Evolutionary conservation across 306 rosid species (phyloP).

Genomic region (Inga laurina): DNA sequence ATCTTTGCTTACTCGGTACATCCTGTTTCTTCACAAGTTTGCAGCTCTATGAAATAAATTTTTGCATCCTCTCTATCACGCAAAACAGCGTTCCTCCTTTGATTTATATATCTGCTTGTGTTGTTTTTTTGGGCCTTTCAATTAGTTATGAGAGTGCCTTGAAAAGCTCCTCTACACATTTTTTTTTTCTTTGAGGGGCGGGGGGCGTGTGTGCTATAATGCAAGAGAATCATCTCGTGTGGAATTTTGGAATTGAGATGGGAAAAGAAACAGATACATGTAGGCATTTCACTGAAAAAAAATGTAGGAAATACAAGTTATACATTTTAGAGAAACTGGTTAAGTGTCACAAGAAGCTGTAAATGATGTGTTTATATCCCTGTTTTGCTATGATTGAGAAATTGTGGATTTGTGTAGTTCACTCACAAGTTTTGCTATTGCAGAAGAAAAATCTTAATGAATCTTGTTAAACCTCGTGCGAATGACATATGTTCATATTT

Average conservation of each 20-base stretch:
- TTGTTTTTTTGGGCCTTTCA: too few species aligned
- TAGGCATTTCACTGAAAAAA: background rate
- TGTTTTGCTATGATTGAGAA: background rate
- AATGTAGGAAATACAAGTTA: background rate
- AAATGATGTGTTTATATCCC: background rate
- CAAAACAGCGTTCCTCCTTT: too few species aligned
- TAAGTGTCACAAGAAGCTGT: background rate
- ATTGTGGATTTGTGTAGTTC: background rate
- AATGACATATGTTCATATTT: background rate
- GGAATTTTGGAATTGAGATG: background rate
- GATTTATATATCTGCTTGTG: too few species aligned
- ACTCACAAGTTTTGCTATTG: background rate
- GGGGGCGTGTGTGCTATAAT: background rate
- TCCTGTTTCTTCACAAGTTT: background rate
- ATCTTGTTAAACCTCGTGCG: background rate
- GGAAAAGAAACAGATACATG: background rate
- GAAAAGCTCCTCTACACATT: too few species aligned
- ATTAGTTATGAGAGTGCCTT: too few species aligned
- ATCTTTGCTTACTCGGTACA: conserved; percentile 15
- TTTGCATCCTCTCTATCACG: too few species aligned
- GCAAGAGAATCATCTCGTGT: background rate
- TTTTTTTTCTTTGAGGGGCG: too few species aligned
- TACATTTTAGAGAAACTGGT: background rate
- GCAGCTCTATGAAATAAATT: too few species aligned
- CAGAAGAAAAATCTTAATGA: background rate